Conservation (phyloP, 83 land plant genomes). For the Larix sibirica region DNA sequence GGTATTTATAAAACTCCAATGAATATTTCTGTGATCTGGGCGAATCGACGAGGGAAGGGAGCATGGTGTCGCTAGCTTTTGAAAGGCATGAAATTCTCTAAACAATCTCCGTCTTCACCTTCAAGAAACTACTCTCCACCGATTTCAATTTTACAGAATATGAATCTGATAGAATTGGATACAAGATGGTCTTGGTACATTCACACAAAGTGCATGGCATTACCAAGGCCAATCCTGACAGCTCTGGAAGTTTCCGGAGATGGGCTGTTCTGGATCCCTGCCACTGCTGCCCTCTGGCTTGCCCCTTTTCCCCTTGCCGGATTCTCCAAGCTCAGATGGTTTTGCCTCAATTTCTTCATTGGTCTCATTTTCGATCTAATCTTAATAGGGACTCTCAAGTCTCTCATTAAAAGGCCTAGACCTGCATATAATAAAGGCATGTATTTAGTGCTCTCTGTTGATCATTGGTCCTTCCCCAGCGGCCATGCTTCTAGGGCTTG, state of each 20-base stretch:
- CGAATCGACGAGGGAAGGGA: too few species aligned
- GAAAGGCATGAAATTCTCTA: too few species aligned
- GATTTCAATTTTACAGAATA: too few species aligned
- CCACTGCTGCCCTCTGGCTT: conserved; percentile 45
- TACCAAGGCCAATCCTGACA: conserved; percentile 50
- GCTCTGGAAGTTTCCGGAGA: conserved; percentile 82
- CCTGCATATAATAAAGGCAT: conserved; percentile 82
- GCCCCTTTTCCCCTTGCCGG: conserved; percentile 24
- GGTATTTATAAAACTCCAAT: too few species aligned
- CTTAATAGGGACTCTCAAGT: conserved; percentile 61
- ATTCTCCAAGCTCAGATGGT: conserved; percentile 18
- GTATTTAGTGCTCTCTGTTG: conserved; percentile 56
- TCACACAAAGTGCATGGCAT: conserved; percentile 29
- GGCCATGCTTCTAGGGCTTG: conserved; percentile 89
- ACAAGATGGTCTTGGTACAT: conserved; percentile 34
- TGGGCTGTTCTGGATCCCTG: conserved; percentile 78
- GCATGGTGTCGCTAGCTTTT: too few species aligned
- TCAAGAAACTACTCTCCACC: too few species aligned
- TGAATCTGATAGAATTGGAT: conserved; percentile 31
- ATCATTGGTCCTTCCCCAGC: conserved; percentile 94
- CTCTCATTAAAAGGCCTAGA: conserved; percentile 64
- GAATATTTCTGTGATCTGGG: too few species aligned
- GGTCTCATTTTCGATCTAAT: conserved; percentile 64
- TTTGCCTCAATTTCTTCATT: conserved; percentile 52
- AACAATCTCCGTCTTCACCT: too few species aligned